Conservation (phyloP, 2,329 filamentous ascomycete species). For the Emericellopsis atlantica region DNA sequence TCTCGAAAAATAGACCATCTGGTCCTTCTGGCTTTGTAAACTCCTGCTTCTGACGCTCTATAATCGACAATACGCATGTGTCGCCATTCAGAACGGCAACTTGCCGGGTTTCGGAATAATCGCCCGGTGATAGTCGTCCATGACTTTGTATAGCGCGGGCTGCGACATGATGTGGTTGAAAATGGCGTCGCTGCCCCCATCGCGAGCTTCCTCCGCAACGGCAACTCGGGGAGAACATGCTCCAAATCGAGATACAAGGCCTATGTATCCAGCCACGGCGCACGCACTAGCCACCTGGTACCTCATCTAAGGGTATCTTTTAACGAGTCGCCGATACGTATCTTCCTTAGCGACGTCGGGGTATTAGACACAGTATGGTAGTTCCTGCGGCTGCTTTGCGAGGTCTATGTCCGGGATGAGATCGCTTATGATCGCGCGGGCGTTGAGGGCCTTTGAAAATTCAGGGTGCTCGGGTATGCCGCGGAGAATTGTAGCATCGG, state of each 20-base stretch:
- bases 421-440: slow-evolving; percentile 20
- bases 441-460: slow-evolving; percentile 8
- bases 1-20: background rate
- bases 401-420: slow-evolving; percentile 12
- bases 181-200: slow-evolving; percentile 12
- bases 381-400: slow-evolving; percentile 5
- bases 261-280: slow-evolving; percentile 21
- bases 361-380: slow-evolving; percentile 27
- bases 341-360: slow-evolving; percentile 19
- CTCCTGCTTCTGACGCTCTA: background rate
- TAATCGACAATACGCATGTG: slow-evolving; percentile 12
- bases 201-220: slow-evolving; percentile 24
- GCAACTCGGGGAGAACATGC: slow-evolving; percentile 19
- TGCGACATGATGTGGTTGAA: slow-evolving; percentile 15
- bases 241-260: slow-evolving; percentile 19
- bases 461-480: slow-evolving; percentile 1
- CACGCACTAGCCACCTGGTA: slow-evolving; percentile 25
- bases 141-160: slow-evolving; percentile 13
- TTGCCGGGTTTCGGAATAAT: no score
- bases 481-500: background rate
- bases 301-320: slow-evolving; percentile 16
- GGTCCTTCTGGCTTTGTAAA: background rate
- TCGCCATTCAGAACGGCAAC: slow-evolving; percentile 17
- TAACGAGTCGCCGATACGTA: slow-evolving; percentile 18
- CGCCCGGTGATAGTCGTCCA: slow-evolving; percentile 19